Base-by-base conservation (phyloP, 371 early-diverging fungal genomes). In the Circinella minor region DNA sequence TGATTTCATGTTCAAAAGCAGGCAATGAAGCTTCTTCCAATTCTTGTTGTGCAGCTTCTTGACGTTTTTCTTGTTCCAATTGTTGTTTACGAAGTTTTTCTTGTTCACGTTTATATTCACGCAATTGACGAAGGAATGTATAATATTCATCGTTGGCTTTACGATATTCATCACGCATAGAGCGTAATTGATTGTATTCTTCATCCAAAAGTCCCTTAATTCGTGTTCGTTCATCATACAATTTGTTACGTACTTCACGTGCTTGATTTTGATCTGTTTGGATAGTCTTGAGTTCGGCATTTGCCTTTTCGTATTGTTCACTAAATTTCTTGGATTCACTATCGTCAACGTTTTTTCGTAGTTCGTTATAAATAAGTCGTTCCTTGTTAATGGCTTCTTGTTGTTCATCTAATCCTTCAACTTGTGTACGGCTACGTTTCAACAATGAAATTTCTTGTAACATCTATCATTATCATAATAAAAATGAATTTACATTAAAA, bases 11-110 rank as follows among this genome's bases (percentile, higher is more conserved):
- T 66, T 88, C 83, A 81, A 90, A 97, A 10, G 98, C 97, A 46
- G 96, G 96, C 64, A 94, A 79, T 66, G 94, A 92, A 37, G 97
- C 97, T 62, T 89, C 79, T 74, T 96, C 97, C 36, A 90, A 88
- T 79, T 94, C 94, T 72, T 88, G 81, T 68, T 87, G 80, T 15
- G 93, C 92, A 38, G 86, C 79, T 63, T 87, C 87, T 69, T 88
- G 81, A 38, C 81, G 83, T 62, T 89, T 80, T 71, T 87, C 89
- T 65, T 86, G 85, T 67, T 91, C 90, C 59, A 86, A 74, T 77
- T 94, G 93, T 68, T 86, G 82, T 74, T 93, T 88, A 61, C 82
- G 89, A 73, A 79, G 81, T 62, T 86, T 83, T 54, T 84, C 87
- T 72, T 92, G 90, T 69, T 88, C 88, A 39, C 78, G 86, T 75